Base-by-base conservation (phyloP, 2,329 filamentous ascomycete genomes). In the Daldinia sp. region DNA sequence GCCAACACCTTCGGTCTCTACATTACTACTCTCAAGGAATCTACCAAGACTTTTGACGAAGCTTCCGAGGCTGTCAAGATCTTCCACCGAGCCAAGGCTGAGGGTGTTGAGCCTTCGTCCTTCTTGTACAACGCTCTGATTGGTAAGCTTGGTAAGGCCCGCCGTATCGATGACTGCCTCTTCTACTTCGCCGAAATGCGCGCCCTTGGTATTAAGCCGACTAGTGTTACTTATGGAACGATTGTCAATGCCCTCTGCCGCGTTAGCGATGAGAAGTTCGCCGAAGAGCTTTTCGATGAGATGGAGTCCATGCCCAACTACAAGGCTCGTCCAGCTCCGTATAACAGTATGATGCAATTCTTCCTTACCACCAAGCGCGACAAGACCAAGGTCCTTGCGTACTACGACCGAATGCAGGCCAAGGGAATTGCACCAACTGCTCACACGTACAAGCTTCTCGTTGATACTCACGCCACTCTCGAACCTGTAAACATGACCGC, bases 261-360 rank as follows among this genome's bases (percentile, higher is more conserved):
- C 71, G 95, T 98, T 58, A 97, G 93, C 70, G 95, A 99, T 71
- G 94, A 98, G 81, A 96, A 94, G 75, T 97, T 97, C 76, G 95
- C 95, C 25, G 95, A 97, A 75, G 93, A 98, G 78, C 87, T 98
- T 71, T 99, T 99, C 74, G 93, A 98, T 74, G 95, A 99, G 81
- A 99, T 99, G 95, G 95, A 99, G 82, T 88, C 90, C 47, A 97
- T 96, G 90, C 90, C 93, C 59, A 99, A 99, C 82, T 99, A 99
- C 86, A 98, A 97, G 83, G 93, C 95, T 37, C 90, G 95, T 8
- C 94, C 95, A 23, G 95, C 95, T 21, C 95, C 95, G 0, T 99
- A 99, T 84, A 97, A 99, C 83, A 96, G 93, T 79, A 91, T 99
- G 89, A 99, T 99, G 88, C 95, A 99, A 77, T 98, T 97, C 81